Percentiles rank a stretch among this genome's conserved stretches.
phyloP scores from a whole-genome alignment of 768 basidiomycete genomes.

The Phaeotremella skinneri region DNA sequence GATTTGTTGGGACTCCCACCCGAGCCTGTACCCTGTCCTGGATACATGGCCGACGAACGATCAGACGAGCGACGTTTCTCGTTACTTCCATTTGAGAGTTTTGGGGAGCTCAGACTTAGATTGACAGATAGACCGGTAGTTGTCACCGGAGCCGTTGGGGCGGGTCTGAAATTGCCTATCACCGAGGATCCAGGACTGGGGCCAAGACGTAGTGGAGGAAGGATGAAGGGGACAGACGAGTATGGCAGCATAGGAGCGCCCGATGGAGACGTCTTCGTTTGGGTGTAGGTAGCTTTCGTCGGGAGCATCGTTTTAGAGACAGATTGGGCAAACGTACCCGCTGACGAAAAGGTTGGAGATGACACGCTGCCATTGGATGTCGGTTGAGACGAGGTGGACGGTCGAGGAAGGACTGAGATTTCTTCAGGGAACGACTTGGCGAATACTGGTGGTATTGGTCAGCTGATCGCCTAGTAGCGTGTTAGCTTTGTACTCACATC shows the following conservation, averaged over 20 bases:
- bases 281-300: slow-evolving; percentile 1
- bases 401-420: slow-evolving; percentile 24
- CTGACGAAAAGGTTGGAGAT: slow-evolving; percentile 7
- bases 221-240: slow-evolving; percentile 13
- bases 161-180: neutral
- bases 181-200: slow-evolving; percentile 6
- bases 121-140: neutral
- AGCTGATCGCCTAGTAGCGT: neutral
- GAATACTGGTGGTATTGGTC: slow-evolving; percentile 29
- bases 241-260: slow-evolving; percentile 1
- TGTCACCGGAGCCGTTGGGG: neutral
- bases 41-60: neutral
- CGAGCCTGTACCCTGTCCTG: neutral
- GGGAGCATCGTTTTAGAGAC: slow-evolving; percentile 5
- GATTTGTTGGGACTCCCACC: neutral
- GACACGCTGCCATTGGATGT: neutral
- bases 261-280: slow-evolving; percentile 4
- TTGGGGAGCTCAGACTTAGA: neutral
- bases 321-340: neutral
- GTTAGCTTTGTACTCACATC: slow-evolving; percentile 39
- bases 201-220: slow-evolving; percentile 31
- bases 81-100: neutral
- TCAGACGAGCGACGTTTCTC: neutral
- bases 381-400: slow-evolving; percentile 1
- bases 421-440: slow-evolving; percentile 35